Evolutionary conservation across 768 basidiomycete genomes (phyloP), one percentile per base, ranked within the genome.

Genomic region (Tulasnella sp.): DNA sequence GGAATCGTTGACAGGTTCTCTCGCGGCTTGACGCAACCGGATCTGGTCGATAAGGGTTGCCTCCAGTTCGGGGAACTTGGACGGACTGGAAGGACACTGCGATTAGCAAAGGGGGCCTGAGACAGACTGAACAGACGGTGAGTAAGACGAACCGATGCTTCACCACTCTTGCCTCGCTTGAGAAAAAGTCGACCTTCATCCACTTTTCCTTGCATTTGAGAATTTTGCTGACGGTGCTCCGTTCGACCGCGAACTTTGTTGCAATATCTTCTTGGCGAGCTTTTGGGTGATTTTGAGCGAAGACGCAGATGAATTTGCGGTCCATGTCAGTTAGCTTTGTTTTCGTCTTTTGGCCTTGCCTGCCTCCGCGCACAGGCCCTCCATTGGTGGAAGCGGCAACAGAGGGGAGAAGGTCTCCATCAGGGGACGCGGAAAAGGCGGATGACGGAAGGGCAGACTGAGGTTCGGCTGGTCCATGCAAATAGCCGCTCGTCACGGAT

Each of bases 171-270:
- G 86, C 82, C 73, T 83, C 84, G 72, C 86, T 44, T 17, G 65
- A 67, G 65, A 73, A 73, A 35, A 73, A 85, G 77, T 87, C 85
- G 44, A 90, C 83, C 75, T 85, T 87, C 77, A 94, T 81, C 93
- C 92, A 95, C 75, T 87, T 86, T n/a, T 84, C 83, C 80, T 90
- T 92, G 77, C 90, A 82, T 80, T 94, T 94, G 75, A 95, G 84
- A 75, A 94, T 94, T 81, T 95, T 95, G 81, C 90, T 91, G 79
- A 95, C 89, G n/a, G 94, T 95, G 81, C 92, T 94, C 68, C 94
- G 88, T 77, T 95, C 94, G 73, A 94, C 90, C 66, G 86, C 86
- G 78, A 89, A 95, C 37, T 82, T 81, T 12, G 82, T 82, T 5
- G 90, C 94, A 76, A 95, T 92, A 77, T 93, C 91, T 77, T 94